Evolutionary conservation across 164 flowering plant genomes (phyloP), one percentile per base, ranked within the genome.

Genomic region (Dillenia suffruticosa): DNA sequence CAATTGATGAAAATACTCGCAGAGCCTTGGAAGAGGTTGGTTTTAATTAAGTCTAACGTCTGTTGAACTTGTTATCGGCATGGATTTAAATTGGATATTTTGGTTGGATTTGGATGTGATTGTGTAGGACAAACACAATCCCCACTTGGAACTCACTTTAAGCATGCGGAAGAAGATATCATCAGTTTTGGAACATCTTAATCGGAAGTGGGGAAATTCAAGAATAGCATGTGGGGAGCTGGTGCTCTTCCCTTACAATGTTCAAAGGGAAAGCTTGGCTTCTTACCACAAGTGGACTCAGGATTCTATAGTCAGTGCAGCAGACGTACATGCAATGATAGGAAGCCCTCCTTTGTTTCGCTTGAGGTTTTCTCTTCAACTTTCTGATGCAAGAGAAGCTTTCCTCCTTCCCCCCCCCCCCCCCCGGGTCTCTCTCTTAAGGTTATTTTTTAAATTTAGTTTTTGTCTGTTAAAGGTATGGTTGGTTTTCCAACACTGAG

Each of bases 131-230:
- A 86, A 90, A 59, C 88, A 82, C 68, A 95, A 95, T 80, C 99
- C 99, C 13, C 77, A 85, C 67, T 73, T 95, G 73, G 97, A 95
- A 76, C 96, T 95, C 54, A 92, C 97, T 64, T 73, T 95, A 71
- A 88, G 97, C 70, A 77, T 76, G 44, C 80, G 91, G 57, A 95
- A 95, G 76, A 95, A 87, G 83, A 92, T 95, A 72, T 83, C 94
- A 57, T 95, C 99, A 22, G 87, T 95, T 51, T 44, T 89, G 70
- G 99, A 95, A 57, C 99, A 95, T 80, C 88, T 95, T 12, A 85
- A 69, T 70, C 94, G 90, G 51, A 95, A 95, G 68, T 95, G 99
- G 99, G 97, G 97, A 11, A 74, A 66, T 74, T 87, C 97, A 59
- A 81, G 81, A 63, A 65, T 82, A 48, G 91, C 85, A 60, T 66